phyloP scores from a whole-genome alignment of 2,329 filamentous ascomycete genomes.

The Albifimbria verrucaria region DNA sequence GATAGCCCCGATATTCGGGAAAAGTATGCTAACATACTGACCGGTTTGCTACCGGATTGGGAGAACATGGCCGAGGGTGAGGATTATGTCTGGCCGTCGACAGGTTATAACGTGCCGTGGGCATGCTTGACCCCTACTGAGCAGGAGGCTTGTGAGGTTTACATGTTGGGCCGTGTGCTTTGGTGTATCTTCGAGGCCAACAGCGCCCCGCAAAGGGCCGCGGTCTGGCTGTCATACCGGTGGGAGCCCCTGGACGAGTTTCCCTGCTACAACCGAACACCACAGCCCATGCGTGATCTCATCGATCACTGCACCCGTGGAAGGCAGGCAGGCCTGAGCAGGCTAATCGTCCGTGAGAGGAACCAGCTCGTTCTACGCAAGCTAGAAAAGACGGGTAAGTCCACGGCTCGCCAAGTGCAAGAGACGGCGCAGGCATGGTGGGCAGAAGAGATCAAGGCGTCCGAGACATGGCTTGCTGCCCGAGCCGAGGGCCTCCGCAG shows the following conservation, averaged over 20 bases:
- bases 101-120: conserved; percentile 57
- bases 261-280: conserved; percentile 48
- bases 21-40: conserved; percentile 39
- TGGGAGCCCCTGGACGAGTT: conserved; percentile 56
- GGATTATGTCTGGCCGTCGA: conserved; percentile 42
- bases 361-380: conserved; percentile 43
- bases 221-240: conserved; percentile 57
- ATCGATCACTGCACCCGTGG: conserved; percentile 52
- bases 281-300: conserved; percentile 39
- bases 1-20: conserved; percentile 35
- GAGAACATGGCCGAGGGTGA: conserved; percentile 36
- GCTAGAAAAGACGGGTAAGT: conserved; percentile 25
- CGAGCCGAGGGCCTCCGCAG: conserved; percentile 34
- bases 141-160: conserved; percentile 57
- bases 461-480: conserved; percentile 43
- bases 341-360: conserved; percentile 39
- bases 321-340: conserved; percentile 41
- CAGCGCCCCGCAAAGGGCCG: conserved; percentile 53
- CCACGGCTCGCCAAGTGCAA: conserved; percentile 31
- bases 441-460: conserved; percentile 42
- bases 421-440: conserved; percentile 44
- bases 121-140: conserved; percentile 46
- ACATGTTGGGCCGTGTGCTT: conserved; percentile 59
- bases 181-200: conserved; percentile 63
- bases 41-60: conserved; percentile 44